Evolutionary conservation across 2,329 filamentous ascomycete species (phyloP), one percentile per base, ranked within the genome.

Genomic region (Verticillium longisporum): DNA sequence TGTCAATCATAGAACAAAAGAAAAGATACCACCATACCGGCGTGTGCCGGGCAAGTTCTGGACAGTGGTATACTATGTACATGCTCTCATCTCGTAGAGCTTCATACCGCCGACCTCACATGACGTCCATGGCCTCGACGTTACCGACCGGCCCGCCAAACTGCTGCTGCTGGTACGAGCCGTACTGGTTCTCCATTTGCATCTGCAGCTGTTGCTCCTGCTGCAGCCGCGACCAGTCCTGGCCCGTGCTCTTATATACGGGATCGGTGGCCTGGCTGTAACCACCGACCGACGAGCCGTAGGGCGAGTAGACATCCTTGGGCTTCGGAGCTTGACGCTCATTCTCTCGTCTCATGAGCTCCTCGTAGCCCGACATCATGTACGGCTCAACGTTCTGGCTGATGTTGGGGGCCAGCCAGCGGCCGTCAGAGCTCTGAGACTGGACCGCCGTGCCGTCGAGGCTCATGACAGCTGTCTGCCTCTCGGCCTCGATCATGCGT

Each of bases 321-420:
- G 74, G 66, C 50, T 62, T 62, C 58, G 60, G 58, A 21, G 18
- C 36, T 37, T 57, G 55, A 41, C 68, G 70, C 67, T 88, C 82
- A 64, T 88, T 85, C 69, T 90, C 87, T 60, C 85, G 80, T 61
- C 80, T 79, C 62, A 88, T 85, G 61, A 90, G 76, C 69, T 85
- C 80, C 68, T 91, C 89, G 71, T 96, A 97, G 14, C 92, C 92
- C 6, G 86, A 88, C 56, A 84, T 74, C 84, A 97, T 96, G 74
- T 97, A 97, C 0, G 92, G 92, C 73, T 96, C 91, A 45, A 84
- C 85, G 63, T 84, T 80, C 55, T 73, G 64, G 69, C 75, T 21
- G 66, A 61, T 55, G 67, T 71, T 33, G 68, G 66, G 61, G 71
- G 70, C 56, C 33, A 77, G 68, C 83, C 85, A 87, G 58, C 79